Base-by-base conservation (phyloP, 2,329 filamentous ascomycete genomes). In the Aspergillus calidoustus region DNA sequence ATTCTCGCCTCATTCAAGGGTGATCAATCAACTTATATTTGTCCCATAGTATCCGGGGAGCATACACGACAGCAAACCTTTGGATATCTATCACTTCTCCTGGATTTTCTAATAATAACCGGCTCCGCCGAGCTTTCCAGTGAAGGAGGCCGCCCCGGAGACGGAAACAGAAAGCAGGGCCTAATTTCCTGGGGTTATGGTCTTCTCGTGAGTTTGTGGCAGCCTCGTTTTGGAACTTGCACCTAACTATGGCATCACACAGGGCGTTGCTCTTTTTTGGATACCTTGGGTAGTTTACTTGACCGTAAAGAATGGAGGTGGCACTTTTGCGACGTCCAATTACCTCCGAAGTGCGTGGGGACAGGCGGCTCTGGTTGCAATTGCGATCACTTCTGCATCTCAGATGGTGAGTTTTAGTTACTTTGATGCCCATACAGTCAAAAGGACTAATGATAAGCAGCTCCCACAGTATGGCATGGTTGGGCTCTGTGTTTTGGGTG, bases 21-120 rank as follows among this genome's bases (percentile, higher is more conserved):
- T 49, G 77, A 74, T 17, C 67, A 71, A 46, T 83, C 82, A 17
- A 83, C 81, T 3, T 82, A 82, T 60, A 82, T 85, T 23, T 86
- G 83, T 66, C 78, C 82, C 2, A 70, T 77, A 11, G 68, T 73
- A 1, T 73, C 76, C 31, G 65, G 71, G 19, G 72, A 77, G 43
- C 68, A 70, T 31, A 64, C 70, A 54, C 67, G 70, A 9, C 67
- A 82, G 7, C 78, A 75, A 7, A 63, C 69, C 3, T 64, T 82
- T 53, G 79, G 80, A 64, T 57, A 76, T 31, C 34, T 78, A 28
- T 77, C 74, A 25, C 64, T 77, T 1, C 31, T 77, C 7, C 61
- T 84, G 22, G 83, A 86, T 64, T 71, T 75, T 15, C 54, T 71
- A 41, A 74, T 84, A 50, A 60, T 81, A 17, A 71, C 80, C 38